phyloP scores from a whole-genome alignment of 345 rosid genomes.

The Gossypium rotundifolium region DNA sequence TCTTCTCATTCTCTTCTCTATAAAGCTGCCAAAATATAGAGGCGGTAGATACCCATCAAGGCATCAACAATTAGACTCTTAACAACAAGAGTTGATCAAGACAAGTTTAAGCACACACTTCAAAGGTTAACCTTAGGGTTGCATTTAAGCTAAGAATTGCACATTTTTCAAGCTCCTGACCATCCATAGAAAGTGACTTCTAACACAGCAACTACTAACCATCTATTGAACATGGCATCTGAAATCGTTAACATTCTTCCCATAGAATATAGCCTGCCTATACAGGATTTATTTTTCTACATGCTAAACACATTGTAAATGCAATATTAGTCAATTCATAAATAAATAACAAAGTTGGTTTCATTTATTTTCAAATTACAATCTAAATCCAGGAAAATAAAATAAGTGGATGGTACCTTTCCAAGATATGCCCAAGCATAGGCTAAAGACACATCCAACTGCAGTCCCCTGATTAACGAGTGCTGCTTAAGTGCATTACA shows the following conservation, averaged over 20 bases:
- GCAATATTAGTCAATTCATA: background rate
- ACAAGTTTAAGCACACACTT: background rate
- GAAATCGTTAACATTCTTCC: background rate
- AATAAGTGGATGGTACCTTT: conserved; percentile 46
- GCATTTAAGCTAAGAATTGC: conserved; percentile 3
- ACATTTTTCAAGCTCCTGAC: background rate
- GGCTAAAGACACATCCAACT: conserved; percentile 77
- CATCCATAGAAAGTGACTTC: background rate
- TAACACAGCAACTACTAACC: background rate
- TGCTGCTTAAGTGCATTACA: conserved; percentile 72
- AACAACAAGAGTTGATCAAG: background rate
- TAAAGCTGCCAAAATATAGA: conserved; percentile 52
- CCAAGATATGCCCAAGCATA: conserved; percentile 93
- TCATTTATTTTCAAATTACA: background rate
- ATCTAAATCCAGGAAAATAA: background rate
- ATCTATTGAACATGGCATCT: background rate
- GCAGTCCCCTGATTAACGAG: conserved; percentile 81
- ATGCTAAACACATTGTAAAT: background rate
- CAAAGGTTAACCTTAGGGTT: background rate
- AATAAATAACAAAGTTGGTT: background rate
- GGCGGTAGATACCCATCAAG: conserved; percentile 2
- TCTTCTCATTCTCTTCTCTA: conserved; percentile 56
- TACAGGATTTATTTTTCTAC: background rate
- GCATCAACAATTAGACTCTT: background rate
- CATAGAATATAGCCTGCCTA: background rate